Conservation (phyloP, 2,329 filamentous ascomycete genomes). For the Phialemonium atrogriseum region DNA sequence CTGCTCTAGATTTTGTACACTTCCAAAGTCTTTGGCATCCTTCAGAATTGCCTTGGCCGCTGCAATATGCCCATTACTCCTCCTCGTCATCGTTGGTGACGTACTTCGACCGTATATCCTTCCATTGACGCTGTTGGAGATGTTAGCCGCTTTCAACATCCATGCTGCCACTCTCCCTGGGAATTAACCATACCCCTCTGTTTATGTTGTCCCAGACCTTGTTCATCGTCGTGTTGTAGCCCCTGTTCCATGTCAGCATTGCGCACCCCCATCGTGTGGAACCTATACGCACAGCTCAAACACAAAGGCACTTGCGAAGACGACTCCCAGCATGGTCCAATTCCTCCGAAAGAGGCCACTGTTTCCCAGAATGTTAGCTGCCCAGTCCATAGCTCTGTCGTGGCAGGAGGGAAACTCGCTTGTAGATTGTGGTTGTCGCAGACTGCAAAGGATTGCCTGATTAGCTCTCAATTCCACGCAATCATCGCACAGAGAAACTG, state of each 20-base stretch:
- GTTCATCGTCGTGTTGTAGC: conserved; percentile 75
- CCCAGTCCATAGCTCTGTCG: background rate
- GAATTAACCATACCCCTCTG: conserved; percentile 68
- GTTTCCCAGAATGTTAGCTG: conserved; percentile 15
- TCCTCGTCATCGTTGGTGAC: conserved; percentile 62
- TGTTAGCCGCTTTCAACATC: background rate
- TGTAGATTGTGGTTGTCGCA: conserved; percentile 10
- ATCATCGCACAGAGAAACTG: too few species aligned
- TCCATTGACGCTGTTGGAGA: conserved; percentile 89
- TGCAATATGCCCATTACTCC: conserved; percentile 31
- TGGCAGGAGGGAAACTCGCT: conserved; percentile 11
- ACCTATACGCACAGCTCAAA: conserved; percentile 74
- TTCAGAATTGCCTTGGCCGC: background rate
- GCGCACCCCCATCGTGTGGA: background rate
- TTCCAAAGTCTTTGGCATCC: background rate
- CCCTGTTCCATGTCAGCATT: conserved; percentile 41
- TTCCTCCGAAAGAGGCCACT: conserved; percentile 84
- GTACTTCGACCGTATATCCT: conserved; percentile 93
- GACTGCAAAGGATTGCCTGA: conserved; percentile 4
- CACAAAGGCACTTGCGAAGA: conserved; percentile 82
- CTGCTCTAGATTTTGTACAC: conserved; percentile 1
- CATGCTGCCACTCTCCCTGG: conserved; percentile 1
- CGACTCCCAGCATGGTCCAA: conserved; percentile 74
- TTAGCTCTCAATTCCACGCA: conserved; percentile 13
- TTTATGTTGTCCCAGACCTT: conserved; percentile 87